Evolutionary conservation across 768 basidiomycete species (phyloP).

Genomic region (Tulasnella sp.): DNA sequence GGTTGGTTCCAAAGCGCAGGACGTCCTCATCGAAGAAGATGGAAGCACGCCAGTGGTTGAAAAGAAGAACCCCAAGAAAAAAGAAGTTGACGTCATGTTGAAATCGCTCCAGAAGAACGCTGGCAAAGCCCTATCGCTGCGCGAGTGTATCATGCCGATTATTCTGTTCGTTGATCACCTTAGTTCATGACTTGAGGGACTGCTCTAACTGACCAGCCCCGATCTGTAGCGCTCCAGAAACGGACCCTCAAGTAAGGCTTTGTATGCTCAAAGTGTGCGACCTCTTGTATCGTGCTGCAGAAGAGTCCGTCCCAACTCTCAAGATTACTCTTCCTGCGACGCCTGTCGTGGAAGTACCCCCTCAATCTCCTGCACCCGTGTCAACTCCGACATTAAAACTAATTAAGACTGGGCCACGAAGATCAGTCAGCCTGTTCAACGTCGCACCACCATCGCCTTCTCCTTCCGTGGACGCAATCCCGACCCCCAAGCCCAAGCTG

Average conservation of each 20-base stretch:
- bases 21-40: slow-evolving; percentile 83
- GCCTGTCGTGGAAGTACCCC: slow-evolving; percentile 59
- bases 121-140: slow-evolving; percentile 64
- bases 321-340: slow-evolving; percentile 76
- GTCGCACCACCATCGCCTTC: neutral
- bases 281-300: slow-evolving; percentile 72
- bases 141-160: slow-evolving; percentile 77
- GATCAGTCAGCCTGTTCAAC: neutral
- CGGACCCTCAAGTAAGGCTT: slow-evolving; percentile 87
- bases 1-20: slow-evolving; percentile 48
- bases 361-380: slow-evolving; percentile 40
- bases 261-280: slow-evolving; percentile 89
- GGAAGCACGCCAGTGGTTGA: slow-evolving; percentile 64
- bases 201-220: neutral
- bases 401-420: neutral
- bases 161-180: slow-evolving; percentile 55
- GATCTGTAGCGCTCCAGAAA: slow-evolving; percentile 56
- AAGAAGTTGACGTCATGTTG: slow-evolving; percentile 77
- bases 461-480: neutral
- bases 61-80: slow-evolving; percentile 68
- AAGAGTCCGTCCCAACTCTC: slow-evolving; percentile 82
- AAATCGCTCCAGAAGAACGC: slow-evolving; percentile 84
- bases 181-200: neutral
- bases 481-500: slow-evolving; percentile 21
- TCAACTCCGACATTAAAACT: slow-evolving; percentile 22